Percentiles rank a stretch among this genome's conserved stretches.
These are phyloP conservation scores for Trichoderma simmonsii DNA, from an alignment of 2,329 filamentous ascomycete species.

Conservation along the genomic window DNA sequence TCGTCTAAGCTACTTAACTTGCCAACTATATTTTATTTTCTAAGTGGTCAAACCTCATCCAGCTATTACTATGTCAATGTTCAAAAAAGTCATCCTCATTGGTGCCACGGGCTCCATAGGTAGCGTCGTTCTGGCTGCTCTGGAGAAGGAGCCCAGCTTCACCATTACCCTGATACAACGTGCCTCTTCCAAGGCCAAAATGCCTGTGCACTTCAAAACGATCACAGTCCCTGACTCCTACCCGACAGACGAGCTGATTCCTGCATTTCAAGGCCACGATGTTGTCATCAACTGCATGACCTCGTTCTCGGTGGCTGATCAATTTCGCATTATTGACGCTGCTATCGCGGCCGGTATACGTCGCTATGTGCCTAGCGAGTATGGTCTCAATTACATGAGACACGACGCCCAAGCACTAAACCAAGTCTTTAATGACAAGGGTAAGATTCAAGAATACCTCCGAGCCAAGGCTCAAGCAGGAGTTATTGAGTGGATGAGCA, in stretches of 20 bases:
- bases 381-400: not conserved
- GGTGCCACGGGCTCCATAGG: not conserved
- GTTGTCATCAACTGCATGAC: not conserved
- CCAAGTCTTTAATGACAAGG: not conserved
- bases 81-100: not conserved
- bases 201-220: not conserved
- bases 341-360: not conserved
- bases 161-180: not conserved
- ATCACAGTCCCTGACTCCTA: not conserved
- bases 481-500: slow-evolving; percentile 20
- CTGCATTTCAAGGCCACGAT: not conserved
- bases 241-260: not conserved
- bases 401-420: not conserved
- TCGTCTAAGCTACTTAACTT: not conserved
- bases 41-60: not conserved
- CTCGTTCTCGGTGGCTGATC: not conserved
- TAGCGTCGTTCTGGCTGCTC: not conserved
- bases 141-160: not conserved
- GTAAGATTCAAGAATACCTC: slow-evolving; percentile 23
- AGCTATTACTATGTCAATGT: not conserved
- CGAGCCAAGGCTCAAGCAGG: slow-evolving; percentile 21
- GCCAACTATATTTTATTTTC: not conserved
- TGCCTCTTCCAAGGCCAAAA: not conserved
- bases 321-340: not conserved
- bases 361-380: not conserved